Conservation (phyloP, 1,284 basidiomycete species). For the Kwoniella shivajii region DNA sequence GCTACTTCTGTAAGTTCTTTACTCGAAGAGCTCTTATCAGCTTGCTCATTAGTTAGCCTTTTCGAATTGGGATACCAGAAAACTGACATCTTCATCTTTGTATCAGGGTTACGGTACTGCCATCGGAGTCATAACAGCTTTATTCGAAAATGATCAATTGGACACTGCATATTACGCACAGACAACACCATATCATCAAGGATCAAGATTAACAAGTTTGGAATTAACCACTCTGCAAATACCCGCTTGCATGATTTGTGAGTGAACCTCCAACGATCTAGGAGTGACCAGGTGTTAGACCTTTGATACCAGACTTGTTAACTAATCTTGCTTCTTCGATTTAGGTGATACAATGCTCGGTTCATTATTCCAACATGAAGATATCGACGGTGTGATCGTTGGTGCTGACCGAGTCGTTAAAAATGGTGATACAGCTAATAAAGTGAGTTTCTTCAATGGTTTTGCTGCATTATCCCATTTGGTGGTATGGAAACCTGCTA, state of each 20-base stretch:
- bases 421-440: conserved; percentile 94
- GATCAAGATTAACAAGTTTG: conserved; percentile 71
- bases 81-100: no score
- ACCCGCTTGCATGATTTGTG: conserved; percentile 82
- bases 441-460: conserved; percentile 58
- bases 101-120: conserved; percentile 94
- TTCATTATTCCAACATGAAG: conserved; percentile 81
- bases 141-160: conserved; percentile 74
- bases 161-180: conserved; percentile 85
- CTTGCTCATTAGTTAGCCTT: no score
- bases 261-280: conserved; percentile 5
- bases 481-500: no score
- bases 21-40: no score
- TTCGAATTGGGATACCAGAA: no score
- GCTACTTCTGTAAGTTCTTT: conserved; percentile 82
- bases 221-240: conserved; percentile 80
- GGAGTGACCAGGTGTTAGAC: not conserved
- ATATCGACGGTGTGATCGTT: conserved; percentile 82
- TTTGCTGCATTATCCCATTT: no score
- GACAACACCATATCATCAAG: conserved; percentile 89
- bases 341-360: conserved; percentile 86
- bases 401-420: conserved; percentile 82
- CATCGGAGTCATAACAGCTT: conserved; percentile 84
- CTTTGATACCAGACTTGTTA: not conserved
- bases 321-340: not conserved